Base-by-base conservation (phyloP, 2,329 filamentous ascomycete species). In the Cercospora sp. region DNA sequence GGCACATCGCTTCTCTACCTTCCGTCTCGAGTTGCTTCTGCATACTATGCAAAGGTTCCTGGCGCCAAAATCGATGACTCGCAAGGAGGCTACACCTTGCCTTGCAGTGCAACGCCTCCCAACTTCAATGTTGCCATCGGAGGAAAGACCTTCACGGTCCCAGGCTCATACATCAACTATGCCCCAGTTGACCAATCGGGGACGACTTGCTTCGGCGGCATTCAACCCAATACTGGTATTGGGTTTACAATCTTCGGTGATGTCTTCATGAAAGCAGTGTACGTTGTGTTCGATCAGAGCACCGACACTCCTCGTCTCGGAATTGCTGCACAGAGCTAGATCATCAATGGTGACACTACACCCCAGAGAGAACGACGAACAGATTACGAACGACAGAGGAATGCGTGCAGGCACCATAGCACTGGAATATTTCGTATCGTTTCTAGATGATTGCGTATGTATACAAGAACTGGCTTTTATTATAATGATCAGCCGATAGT, bases 171-270 rank as follows among this genome's bases (percentile, higher is more conserved):
- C 76, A 83, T 89, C 79, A 88, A 87, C 78, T 87, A 84, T 73
- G 79, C 83, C 0, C 80, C 83, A 6, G 69, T 82, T 60, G 72
- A 75, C 9, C 68, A 75, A 8, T 79, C 78, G n/a, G 76, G 76
- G 68, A 73, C 73, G 36, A 79, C 74, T 65, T 95, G 92, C 84
- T 94, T 87, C 78, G 92, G 92, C 65, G 92, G 91, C 60, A 86
- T 96, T 70, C 92, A 95, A 83, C 84, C 80, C 71, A 83, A 86
- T 73, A 75, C 79, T 1, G 86, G 84, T n/a, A 79, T 90, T 58
- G 84, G 84, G 5, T 84, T 89, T 70, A 87, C 85, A 65, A 92
- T 96, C 75, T 86, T 94, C 65, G 92, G 92, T 9, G 91, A 94
- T 69, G 73, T 79, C 66, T 79, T 93, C 82, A 84, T 95, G 72